Conservation (phyloP, 1,139 yeast genomes). For the Tardiomyces depauwii region DNA sequence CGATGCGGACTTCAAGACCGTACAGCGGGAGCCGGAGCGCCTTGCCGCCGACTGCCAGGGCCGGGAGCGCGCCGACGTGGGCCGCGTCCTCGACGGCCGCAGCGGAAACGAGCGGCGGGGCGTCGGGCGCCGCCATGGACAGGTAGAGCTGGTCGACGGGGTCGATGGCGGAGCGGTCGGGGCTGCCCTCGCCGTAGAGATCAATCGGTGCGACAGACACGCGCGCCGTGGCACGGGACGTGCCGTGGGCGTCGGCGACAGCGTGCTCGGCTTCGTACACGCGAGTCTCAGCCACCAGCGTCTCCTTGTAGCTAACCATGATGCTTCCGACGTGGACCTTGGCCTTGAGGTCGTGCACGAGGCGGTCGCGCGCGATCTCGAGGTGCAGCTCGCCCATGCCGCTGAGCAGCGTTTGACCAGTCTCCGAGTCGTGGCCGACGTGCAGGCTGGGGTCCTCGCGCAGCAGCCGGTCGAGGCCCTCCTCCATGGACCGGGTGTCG, state of each 20-base stretch:
- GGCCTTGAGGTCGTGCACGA: slow-evolving; percentile 71
- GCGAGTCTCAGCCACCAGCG: slow-evolving; percentile 25
- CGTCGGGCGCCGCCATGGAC: slow-evolving; percentile 21
- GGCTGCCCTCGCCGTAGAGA: slow-evolving; percentile 23
- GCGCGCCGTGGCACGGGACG: slow-evolving; percentile 21
- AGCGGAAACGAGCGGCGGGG: slow-evolving; percentile 17
- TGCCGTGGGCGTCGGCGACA: slow-evolving; percentile 3
- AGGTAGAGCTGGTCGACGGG: neutral
- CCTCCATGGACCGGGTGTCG: slow-evolving; percentile 58
- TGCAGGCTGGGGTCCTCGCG: slow-evolving; percentile 79
- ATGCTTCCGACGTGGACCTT: slow-evolving; percentile 70
- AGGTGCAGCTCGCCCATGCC: slow-evolving; percentile 97
- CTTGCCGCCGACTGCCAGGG: slow-evolving; percentile 71
- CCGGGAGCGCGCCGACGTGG: slow-evolving; percentile 40
- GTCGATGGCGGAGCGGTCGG: slow-evolving; percentile 17
- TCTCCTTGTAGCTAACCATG: slow-evolving; percentile 82
- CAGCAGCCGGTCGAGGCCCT: slow-evolving; percentile 50
- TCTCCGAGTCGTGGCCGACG: slow-evolving; percentile 62
- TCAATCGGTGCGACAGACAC: slow-evolving; percentile 45
- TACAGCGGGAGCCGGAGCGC: slow-evolving; percentile 52
- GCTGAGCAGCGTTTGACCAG: slow-evolving; percentile 76
- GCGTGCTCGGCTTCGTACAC: neutral
- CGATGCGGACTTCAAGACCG: slow-evolving; percentile 44
- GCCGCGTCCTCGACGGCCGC: slow-evolving; percentile 22
- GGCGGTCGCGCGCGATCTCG: slow-evolving; percentile 73